These are phyloP conservation scores for Angophora floribunda DNA, from an alignment of 345 rosid species.

Conservation along the genomic window DNA sequence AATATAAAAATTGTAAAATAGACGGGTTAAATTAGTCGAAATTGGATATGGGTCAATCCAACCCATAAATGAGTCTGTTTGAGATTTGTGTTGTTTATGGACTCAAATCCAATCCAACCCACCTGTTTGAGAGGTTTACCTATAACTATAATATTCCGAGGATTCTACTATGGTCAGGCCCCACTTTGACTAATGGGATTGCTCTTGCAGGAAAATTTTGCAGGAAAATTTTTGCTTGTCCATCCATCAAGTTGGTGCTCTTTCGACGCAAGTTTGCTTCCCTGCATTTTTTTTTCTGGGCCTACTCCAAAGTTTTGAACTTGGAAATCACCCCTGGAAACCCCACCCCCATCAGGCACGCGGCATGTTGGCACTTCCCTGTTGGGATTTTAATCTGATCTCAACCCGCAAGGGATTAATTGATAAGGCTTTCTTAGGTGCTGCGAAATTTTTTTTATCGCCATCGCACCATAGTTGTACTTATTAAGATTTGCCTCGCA, in stretches of 20 bases:
- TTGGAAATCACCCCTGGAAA: not conserved
- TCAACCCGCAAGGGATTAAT: not conserved
- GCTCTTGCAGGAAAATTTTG: not conserved
- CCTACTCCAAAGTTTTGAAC: not conserved
- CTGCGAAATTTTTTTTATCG: not conserved
- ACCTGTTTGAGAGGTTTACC: too few species aligned
- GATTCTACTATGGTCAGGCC: not conserved
- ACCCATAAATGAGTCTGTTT: too few species aligned
- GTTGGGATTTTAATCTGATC: not conserved
- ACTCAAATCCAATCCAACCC: fast-evolving
- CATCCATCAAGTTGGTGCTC: not conserved
- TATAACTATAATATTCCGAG: too few species aligned
- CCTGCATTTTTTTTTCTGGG: not conserved
- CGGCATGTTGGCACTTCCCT: not conserved
- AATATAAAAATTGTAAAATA: too few species aligned
- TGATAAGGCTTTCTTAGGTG: not conserved
- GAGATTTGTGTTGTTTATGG: too few species aligned
- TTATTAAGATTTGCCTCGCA: not conserved
- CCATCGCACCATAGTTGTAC: not conserved
- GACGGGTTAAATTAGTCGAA: too few species aligned
- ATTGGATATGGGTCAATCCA: too few species aligned
- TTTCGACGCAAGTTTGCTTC: not conserved
- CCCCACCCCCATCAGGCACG: not conserved
- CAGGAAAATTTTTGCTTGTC: not conserved
- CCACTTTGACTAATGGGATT: not conserved